Conservation (phyloP, 83 land plant genomes). For the Thuja plicata region DNA sequence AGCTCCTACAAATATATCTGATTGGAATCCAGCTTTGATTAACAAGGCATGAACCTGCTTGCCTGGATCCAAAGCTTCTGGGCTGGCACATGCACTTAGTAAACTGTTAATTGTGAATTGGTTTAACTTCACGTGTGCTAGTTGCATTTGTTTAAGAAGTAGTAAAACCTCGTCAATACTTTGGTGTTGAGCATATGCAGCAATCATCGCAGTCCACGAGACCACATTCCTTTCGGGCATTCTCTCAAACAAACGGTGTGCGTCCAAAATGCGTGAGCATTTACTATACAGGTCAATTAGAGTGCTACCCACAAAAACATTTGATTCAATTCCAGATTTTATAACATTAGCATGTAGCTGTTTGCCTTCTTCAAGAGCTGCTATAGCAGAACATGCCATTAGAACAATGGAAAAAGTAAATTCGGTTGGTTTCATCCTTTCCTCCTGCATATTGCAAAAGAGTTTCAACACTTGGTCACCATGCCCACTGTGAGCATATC, state of each 20-base stretch:
- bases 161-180: conserved; percentile 16
- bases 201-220: conserved; percentile 45
- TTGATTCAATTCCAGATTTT: conserved; percentile 34
- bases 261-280: conserved; percentile 42
- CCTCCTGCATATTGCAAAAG: conserved; percentile 27
- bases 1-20: conserved; percentile 32
- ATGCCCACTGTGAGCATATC: conserved; percentile 50
- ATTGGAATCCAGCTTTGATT: conserved; percentile 34
- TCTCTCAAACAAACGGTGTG: conserved; percentile 33
- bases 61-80: conserved; percentile 23
- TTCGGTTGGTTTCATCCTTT: conserved; percentile 22
- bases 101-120: conserved; percentile 32
- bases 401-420: conserved; percentile 45
- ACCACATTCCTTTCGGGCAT: conserved; percentile 37
- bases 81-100: conserved; percentile 29
- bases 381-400: conserved; percentile 45
- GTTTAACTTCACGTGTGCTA: conserved; percentile 20
- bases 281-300: conserved; percentile 57
- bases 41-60: conserved; percentile 56
- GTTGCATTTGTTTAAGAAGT: conserved; percentile 34
- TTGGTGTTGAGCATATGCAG: conserved; percentile 34
- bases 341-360: conserved; percentile 43
- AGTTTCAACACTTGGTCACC: conserved; percentile 45
- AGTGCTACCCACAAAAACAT: conserved; percentile 42
- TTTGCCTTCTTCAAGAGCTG: conserved; percentile 45